Percentiles rank a stretch among this genome's conserved stretches.
Evolutionary conservation across 2,329 filamentous ascomycete genomes (phyloP).

Genomic region (Parascedosporium putredinis): DNA sequence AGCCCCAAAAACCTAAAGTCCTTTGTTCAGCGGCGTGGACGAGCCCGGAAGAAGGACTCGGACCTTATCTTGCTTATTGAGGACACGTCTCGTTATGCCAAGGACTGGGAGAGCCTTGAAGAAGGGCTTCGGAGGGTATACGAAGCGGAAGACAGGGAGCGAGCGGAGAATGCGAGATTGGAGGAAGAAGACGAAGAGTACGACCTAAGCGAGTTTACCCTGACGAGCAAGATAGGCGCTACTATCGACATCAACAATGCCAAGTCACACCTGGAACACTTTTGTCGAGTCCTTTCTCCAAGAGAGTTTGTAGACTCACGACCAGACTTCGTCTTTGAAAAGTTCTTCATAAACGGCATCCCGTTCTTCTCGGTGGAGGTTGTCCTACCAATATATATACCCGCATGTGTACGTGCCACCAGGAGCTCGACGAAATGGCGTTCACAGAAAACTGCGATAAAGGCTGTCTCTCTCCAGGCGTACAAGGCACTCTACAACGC

Average conservation of each 20-base stretch:
- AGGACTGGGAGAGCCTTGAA: conserved; percentile 57
- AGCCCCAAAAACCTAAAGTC: conserved; percentile 38
- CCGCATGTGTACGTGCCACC: conserved; percentile 46
- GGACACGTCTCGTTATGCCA: conserved; percentile 15
- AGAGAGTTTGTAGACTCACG: conserved; percentile 50
- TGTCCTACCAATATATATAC: conserved; percentile 59
- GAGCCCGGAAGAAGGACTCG: conserved; percentile 40
- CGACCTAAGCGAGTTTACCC: neutral
- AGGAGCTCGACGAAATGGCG: conserved; percentile 48
- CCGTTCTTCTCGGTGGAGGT: conserved; percentile 46
- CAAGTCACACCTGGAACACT: conserved; percentile 68
- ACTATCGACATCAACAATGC: conserved; percentile 64
- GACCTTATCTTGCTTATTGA: conserved; percentile 37
- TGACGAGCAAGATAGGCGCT: conserved; percentile 36
- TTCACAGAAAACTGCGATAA: conserved; percentile 61
- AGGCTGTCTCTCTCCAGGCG: conserved; percentile 75
- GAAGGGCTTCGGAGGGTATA: conserved; percentile 32
- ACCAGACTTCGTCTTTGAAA: conserved; percentile 55
- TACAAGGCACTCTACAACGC: conserved; percentile 60
- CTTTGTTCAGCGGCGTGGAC: conserved; percentile 47
- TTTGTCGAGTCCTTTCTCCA: conserved; percentile 54
- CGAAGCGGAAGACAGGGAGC: conserved; percentile 48
- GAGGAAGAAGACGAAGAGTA: conserved; percentile 33
- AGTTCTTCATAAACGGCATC: conserved; percentile 15
- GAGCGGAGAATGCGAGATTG: conserved; percentile 31